Conservation (phyloP, 2,329 filamentous ascomycete genomes). For the Calonectria pauciramosa region DNA sequence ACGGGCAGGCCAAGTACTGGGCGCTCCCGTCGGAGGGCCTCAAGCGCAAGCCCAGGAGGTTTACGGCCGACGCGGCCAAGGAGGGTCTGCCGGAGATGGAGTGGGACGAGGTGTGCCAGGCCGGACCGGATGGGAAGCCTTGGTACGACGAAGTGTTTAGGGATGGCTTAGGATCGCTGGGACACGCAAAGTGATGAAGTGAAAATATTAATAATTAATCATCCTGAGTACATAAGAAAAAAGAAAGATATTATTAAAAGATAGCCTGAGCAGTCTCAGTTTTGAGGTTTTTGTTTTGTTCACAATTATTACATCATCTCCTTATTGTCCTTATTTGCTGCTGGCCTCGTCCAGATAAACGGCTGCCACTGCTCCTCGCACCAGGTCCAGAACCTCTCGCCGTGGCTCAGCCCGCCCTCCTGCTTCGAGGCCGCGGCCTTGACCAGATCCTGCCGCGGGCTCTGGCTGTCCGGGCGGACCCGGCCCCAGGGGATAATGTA, state of each 20-base stretch:
- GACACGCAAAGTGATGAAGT: neutral
- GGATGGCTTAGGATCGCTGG: constrained; percentile 27
- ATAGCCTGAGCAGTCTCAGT: neutral
- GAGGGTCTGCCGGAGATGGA: constrained; percentile 20
- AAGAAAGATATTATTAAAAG: neutral
- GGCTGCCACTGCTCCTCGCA: constrained; percentile 38
- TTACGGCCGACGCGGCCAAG: neutral
- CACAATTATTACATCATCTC: neutral
- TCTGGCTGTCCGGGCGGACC: constrained; percentile 34
- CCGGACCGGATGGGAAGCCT: neutral
- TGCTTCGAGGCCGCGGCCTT: constrained; percentile 41
- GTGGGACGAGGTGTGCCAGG: constrained; percentile 27
- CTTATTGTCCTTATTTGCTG: too few relatives aligned
- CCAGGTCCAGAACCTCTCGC: constrained; percentile 47
- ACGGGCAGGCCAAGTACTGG: constrained; percentile 21
- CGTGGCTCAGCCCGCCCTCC: constrained; percentile 46
- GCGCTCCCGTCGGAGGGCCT: neutral
- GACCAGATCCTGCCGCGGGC: constrained; percentile 45
- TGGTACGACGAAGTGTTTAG: constrained; percentile 36
- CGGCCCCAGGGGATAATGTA: constrained; percentile 50
- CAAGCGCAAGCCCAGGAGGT: constrained; percentile 27
- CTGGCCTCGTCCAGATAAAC: constrained; percentile 24
- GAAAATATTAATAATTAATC: neutral
- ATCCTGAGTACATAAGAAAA: neutral
- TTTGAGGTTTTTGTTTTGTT: too few relatives aligned